phyloP scores from a whole-genome alignment of 345 rosid species.

The Citrus hindsii region DNA sequence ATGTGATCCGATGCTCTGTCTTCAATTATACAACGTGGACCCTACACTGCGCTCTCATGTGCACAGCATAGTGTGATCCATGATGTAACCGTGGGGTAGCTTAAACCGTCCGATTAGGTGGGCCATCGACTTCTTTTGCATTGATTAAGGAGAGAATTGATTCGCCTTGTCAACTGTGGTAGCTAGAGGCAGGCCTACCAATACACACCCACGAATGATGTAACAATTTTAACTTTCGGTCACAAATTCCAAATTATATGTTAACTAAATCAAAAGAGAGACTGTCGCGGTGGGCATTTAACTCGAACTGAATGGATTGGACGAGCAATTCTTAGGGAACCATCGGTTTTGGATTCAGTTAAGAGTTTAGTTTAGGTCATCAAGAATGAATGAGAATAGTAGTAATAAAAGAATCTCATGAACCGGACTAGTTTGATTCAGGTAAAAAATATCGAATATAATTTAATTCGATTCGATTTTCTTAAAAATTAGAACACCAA shows the following conservation, averaged over 20 bases:
- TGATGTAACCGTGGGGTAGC: neutral
- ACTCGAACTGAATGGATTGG: neutral
- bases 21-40: neutral
- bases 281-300: neutral
- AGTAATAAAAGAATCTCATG: no score
- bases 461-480: no score
- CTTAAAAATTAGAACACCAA: no score
- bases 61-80: neutral
- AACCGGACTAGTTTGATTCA: no score
- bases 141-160: slow-evolving; percentile 4
- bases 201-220: no score
- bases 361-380: no score
- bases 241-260: neutral
- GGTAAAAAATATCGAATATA: no score
- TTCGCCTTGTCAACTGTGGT: neutral
- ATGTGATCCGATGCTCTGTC: neutral
- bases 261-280: neutral
- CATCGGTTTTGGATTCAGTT: no score
- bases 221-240: neutral
- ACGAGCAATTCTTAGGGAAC: neutral
- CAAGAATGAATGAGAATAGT: no score
- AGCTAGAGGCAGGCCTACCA: neutral
- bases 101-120: neutral
- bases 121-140: neutral
- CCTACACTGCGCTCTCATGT: neutral